phyloP scores from a whole-genome alignment of 148 eudicot genomes.

The Spergularia bocconei region DNA sequence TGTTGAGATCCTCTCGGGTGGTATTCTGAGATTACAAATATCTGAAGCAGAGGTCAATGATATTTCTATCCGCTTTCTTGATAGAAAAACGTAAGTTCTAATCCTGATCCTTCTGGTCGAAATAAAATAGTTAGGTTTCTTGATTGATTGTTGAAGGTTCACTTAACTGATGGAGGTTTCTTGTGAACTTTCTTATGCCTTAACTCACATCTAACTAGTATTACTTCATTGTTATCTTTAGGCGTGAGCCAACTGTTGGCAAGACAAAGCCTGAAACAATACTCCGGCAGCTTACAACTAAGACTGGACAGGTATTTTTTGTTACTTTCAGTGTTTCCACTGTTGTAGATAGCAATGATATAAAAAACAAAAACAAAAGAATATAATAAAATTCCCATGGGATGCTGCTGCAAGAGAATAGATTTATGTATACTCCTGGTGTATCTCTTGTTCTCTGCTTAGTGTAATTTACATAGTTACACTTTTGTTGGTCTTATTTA shows the following conservation, averaged over 20 bases:
- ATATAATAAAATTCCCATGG: not conserved
- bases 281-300: conserved; percentile 93
- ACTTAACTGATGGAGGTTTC: not conserved
- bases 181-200: conserved; percentile 1
- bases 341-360: not conserved
- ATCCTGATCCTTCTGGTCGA: not conserved
- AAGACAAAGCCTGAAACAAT: conserved; percentile 99
- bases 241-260: conserved; percentile 94
- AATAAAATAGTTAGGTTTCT: not conserved
- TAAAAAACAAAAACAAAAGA: too few species aligned
- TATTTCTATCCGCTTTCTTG: conserved; percentile 81
- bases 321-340: not conserved
- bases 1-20: conserved; percentile 92
- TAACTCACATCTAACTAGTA: conserved; percentile 15
- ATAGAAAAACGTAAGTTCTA: conserved; percentile 77
- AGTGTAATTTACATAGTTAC: not conserved
- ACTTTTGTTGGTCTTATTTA: not conserved
- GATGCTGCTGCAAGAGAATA: conserved; percentile 3
- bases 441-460: not conserved
- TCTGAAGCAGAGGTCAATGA: conserved; percentile 98
- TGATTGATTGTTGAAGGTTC: not conserved
- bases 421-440: not conserved
- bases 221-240: conserved; percentile 29
- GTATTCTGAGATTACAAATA: conserved; percentile 82
- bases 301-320: conserved; percentile 83